Evolutionary conservation across 495 filamentous ascomycete genomes (phyloP).

Genomic region (Bacidia gigantensis): DNA sequence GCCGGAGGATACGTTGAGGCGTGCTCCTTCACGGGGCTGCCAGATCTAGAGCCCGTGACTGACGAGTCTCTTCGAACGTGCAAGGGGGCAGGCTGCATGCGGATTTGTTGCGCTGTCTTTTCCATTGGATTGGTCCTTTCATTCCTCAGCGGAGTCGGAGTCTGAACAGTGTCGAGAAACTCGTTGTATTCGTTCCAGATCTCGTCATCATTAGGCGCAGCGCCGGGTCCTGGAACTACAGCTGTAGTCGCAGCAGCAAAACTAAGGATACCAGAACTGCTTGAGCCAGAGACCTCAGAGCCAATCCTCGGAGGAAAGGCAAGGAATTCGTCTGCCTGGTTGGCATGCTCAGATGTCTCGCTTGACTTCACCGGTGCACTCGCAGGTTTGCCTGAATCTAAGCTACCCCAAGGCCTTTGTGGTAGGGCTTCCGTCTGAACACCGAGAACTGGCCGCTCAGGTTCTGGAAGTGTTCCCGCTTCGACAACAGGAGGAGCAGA

Average conservation of each 20-base stretch:
- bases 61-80: constrained; percentile 15
- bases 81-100: constrained; percentile 14
- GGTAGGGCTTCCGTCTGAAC: constrained; percentile 15
- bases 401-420: constrained; percentile 17
- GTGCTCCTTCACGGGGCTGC: constrained; percentile 4
- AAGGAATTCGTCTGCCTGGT: constrained; percentile 45
- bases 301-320: constrained; percentile 56
- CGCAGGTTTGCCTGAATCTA: constrained; percentile 27
- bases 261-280: constrained; percentile 48
- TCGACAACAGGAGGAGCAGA: constrained; percentile 14
- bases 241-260: constrained; percentile 41
- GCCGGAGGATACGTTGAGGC: constrained; percentile 3
- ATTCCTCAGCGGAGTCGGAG: constrained; percentile 24
- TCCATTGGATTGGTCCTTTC: constrained; percentile 20
- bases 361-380: constrained; percentile 23
- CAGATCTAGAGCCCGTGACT: constrained; percentile 6
- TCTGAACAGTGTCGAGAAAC: constrained; percentile 58
- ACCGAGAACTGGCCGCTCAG: constrained; percentile 21
- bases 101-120: constrained; percentile 15
- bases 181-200: constrained; percentile 95
- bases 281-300: constrained; percentile 54
- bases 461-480: constrained; percentile 10
- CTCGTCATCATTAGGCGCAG: constrained; percentile 63
- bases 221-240: constrained; percentile 41
- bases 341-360: constrained; percentile 16